Base-by-base conservation (phyloP, 2,329 filamentous ascomycete genomes). In the Colletotrichum paranaense region DNA sequence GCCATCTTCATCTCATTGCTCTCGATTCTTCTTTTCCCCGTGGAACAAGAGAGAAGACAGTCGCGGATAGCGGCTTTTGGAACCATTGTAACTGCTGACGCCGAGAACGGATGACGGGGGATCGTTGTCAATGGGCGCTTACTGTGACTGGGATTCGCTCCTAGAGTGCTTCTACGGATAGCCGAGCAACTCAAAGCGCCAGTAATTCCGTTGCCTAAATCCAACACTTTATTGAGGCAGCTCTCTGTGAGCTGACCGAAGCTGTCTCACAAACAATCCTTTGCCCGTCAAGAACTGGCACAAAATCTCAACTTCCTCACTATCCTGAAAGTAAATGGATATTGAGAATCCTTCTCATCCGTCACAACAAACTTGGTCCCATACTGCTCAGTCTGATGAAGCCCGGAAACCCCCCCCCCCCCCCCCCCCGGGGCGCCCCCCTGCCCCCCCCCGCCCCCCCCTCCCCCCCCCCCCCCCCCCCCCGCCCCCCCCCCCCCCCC, bases 331-430 rank as follows among this genome's bases (percentile, higher is more conserved):
- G 8, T 8, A 49, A 19, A 49, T 22, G 42, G 19, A 11, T 49
- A 49, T 49, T 19, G 42, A 49, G 42, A 49, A n/a, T 49, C 42
- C 42, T 49, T 8, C 19, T 49, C 42, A 49, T n/a, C 42, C 42
- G 42, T 49, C 42, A 49, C 19, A 49, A 49, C 42, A 49, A 49
- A 49, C 6, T 22, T 19, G 42, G 19, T 14, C 16, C 53, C 5
- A 8, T 67, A 35, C 35, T 11, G 32, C 55, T 55, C 66, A 66
- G 46, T 59, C n/a, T 52, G 26, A 46, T 55, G 53, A 69, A 69
- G 42, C 28, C 53, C 22, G 22, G 42, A 24, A 64, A 30, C n/a
- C n/a, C n/a, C n/a, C n/a, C n/a, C 24, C 42, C 42, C 5, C 14
- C 12, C 38, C 38, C 38, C 26, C 3, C 26, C 26, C 26, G 26